phyloP scores from a whole-genome alignment of 768 basidiomycete species.

The Pholiota conissans region DNA sequence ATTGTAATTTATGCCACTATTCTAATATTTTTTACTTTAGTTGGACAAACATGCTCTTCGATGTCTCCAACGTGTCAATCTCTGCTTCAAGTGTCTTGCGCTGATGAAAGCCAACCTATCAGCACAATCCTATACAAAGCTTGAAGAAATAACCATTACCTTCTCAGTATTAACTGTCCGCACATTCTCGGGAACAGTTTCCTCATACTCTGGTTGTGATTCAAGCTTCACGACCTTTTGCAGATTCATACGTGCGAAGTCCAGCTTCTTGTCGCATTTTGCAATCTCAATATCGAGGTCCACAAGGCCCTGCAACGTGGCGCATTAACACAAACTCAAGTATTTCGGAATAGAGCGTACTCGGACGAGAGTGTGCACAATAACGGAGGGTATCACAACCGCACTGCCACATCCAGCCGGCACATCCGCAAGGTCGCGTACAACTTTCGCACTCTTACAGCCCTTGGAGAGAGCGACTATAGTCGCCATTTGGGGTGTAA shows the following conservation, averaged over 20 bases:
- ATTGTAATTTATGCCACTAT: not conserved
- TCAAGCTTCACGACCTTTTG: slow-evolving; percentile 78
- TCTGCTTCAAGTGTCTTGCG: slow-evolving; percentile 79
- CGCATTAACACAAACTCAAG: not conserved
- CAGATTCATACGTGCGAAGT: slow-evolving; percentile 64
- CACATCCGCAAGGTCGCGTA: slow-evolving; percentile 63
- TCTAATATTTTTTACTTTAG: slow-evolving; percentile 43
- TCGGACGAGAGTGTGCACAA: slow-evolving; percentile 83
- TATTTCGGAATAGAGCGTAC: slow-evolving; percentile 39
- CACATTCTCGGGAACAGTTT: slow-evolving; percentile 79
- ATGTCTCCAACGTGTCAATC: slow-evolving; percentile 66
- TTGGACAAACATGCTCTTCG: slow-evolving; percentile 74
- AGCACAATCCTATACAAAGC: not conserved
- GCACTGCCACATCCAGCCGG: slow-evolving; percentile 88
- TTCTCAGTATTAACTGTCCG: slow-evolving; percentile 76
- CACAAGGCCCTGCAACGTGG: slow-evolving; percentile 70
- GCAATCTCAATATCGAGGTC: slow-evolving; percentile 85
- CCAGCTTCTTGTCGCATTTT: slow-evolving; percentile 90
- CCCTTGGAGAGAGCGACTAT: slow-evolving; percentile 87
- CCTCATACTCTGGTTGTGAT: slow-evolving; percentile 73
- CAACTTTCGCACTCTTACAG: slow-evolving; percentile 72
- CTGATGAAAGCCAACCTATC: slow-evolving; percentile 34
- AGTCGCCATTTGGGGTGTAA: slow-evolving; percentile 72
- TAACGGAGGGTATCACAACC: slow-evolving; percentile 72
- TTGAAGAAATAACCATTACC: slow-evolving; percentile 42